These are phyloP conservation scores for Adansonia rubrostipa DNA, from an alignment of 441 rosid genomes.

Conservation along the genomic window DNA sequence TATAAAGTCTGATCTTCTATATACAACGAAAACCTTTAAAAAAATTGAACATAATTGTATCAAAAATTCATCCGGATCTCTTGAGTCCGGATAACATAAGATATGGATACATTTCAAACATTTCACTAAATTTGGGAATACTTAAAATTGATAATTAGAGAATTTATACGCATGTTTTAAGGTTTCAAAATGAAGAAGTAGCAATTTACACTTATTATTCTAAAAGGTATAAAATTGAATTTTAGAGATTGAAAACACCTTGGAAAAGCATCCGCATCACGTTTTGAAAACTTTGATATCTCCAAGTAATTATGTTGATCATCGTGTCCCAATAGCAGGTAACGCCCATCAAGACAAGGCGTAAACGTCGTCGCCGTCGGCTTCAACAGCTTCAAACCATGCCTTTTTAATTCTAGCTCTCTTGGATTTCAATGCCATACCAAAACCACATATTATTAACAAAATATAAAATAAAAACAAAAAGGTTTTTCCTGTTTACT, in stretches of 20 bases:
- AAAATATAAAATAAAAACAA: background rate
- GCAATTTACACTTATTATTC: background rate
- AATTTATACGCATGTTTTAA: background rate
- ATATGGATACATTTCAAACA: background rate
- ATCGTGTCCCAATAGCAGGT: slow-evolving; percentile 69
- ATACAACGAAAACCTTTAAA: too few relatives aligned
- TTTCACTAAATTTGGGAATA: background rate
- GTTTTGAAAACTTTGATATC: slow-evolving; percentile 79
- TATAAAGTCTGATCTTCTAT: too few relatives aligned
- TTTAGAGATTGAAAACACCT: slow-evolving; percentile 40
- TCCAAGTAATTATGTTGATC: slow-evolving; percentile 62
- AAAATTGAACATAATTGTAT: too few relatives aligned
- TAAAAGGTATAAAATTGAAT: background rate
- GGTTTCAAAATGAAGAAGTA: background rate
- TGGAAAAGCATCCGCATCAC: slow-evolving; percentile 72
- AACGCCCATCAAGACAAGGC: slow-evolving; percentile 88
- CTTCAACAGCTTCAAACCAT: slow-evolving; percentile 78
- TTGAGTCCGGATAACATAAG: background rate
- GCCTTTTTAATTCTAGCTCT: slow-evolving; percentile 72
- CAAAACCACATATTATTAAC: background rate
- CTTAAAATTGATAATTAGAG: background rate
- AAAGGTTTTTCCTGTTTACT: background rate
- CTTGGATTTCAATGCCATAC: slow-evolving; percentile 35
- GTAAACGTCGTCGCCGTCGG: slow-evolving; percentile 83
- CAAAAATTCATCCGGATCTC: too few relatives aligned